These are phyloP conservation scores for Lolium multiflorum DNA, from an alignment of 176 grass and related monocot genomes.

Conservation along the genomic window DNA sequence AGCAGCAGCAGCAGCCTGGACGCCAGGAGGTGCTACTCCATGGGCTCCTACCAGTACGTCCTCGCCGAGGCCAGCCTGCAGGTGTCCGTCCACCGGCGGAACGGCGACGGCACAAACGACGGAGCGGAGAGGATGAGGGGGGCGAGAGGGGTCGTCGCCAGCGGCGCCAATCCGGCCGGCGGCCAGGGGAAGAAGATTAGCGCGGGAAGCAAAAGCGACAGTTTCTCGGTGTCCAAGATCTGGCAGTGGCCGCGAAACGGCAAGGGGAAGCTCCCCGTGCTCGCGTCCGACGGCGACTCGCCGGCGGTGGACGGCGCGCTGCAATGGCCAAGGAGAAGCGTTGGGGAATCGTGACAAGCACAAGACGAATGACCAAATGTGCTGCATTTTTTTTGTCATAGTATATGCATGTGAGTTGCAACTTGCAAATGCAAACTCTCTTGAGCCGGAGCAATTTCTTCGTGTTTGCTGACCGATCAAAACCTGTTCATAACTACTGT, in stretches of 20 bases:
- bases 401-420: background rate
- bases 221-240: constrained; percentile 99
- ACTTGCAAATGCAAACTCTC: constrained; percentile 26
- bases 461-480: constrained; percentile 11
- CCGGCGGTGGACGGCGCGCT: constrained; percentile 57
- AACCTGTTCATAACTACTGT: constrained; percentile 38
- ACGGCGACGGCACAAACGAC: constrained; percentile 35
- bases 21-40: constrained; percentile 85
- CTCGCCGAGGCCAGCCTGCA: constrained; percentile 77
- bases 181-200: constrained; percentile 76
- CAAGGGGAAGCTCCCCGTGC: constrained; percentile 85
- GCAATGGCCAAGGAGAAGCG: constrained; percentile 65
- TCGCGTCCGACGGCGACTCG: constrained; percentile 65
- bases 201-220: constrained; percentile 78
- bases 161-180: constrained; percentile 30
- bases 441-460: constrained; percentile 34
- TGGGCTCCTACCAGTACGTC: constrained; percentile 95
- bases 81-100: constrained; percentile 65
- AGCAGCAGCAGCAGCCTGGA: constrained; percentile 88
- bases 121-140: constrained; percentile 37
- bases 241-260: constrained; percentile 93
- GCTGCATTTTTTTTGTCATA: background rate
- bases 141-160: constrained; percentile 29
- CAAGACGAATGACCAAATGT: background rate
- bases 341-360: constrained; percentile 58